Percentiles rank a stretch among this genome's conserved stretches.
phyloP scores from a whole-genome alignment of 345 rosid species.

The Diplotaxis tenuifolia region DNA sequence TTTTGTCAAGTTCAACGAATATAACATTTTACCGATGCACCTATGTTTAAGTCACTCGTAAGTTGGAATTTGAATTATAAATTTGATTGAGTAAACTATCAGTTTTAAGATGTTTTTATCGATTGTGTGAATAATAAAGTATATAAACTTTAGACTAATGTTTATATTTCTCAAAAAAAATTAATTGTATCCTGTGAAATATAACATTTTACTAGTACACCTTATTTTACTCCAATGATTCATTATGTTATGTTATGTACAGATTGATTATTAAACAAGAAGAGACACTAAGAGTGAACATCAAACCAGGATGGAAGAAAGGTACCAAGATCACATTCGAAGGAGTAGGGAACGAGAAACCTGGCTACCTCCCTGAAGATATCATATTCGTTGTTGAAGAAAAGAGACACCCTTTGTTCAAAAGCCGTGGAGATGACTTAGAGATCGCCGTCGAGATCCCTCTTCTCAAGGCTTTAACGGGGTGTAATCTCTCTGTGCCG shows the following conservation, averaged over 20 bases:
- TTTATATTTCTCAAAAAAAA: too few species aligned
- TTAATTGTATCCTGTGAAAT: too few species aligned
- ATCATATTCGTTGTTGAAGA: conserved; percentile 61
- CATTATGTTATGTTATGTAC: conserved; percentile 3
- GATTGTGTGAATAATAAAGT: too few species aligned
- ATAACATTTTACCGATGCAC: too few species aligned
- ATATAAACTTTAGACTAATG: too few species aligned
- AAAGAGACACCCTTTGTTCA: conserved; percentile 58
- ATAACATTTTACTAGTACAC: too few species aligned
- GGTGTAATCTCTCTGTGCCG: conserved; percentile 70
- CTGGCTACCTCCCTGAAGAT: conserved; percentile 71
- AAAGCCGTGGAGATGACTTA: conserved; percentile 58
- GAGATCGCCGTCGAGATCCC: conserved; percentile 73
- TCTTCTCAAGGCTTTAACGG: conserved; percentile 69
- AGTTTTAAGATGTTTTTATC: too few species aligned
- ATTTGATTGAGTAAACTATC: too few species aligned
- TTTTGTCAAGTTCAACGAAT: not conserved
- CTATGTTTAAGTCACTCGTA: too few species aligned
- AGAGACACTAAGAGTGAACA: conserved; percentile 57
- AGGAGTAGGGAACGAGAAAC: conserved; percentile 81
- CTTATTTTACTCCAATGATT: not conserved
- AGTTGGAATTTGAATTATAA: too few species aligned
- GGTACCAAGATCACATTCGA: conserved; percentile 85
- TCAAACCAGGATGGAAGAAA: conserved; percentile 87
- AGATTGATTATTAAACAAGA: conserved; percentile 62